These are phyloP conservation scores for Pseudotsuga menziesii DNA, from an alignment of 75 land plant species.

Conservation along the genomic window DNA sequence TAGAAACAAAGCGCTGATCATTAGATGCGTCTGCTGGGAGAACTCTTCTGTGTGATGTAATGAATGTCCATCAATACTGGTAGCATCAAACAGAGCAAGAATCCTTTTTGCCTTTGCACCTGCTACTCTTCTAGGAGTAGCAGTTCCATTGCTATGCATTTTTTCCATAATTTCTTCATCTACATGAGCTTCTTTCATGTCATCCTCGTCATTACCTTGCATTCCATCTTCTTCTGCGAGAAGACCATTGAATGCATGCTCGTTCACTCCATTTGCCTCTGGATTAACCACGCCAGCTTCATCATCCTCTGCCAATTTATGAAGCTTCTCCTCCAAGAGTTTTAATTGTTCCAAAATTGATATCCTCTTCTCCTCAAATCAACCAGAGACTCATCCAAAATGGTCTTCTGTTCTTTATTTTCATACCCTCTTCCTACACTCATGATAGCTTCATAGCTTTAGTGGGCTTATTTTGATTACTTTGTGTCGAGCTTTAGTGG, in stretches of 20 bases:
- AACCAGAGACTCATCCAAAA: slow-evolving; percentile 41
- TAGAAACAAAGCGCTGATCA: no score
- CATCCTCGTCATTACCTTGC: slow-evolving; percentile 1
- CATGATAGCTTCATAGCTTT: slow-evolving; percentile 35
- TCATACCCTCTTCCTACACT: slow-evolving; percentile 19
- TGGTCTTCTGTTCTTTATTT: background rate
- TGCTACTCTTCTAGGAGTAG: slow-evolving; percentile 16
- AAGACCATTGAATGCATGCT: no score
- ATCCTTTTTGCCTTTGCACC: slow-evolving; percentile 40
- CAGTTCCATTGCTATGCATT: slow-evolving; percentile 19
- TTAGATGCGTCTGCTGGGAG: slow-evolving; percentile 7
- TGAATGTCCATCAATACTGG: slow-evolving; percentile 25
- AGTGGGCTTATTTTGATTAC: slow-evolving; percentile 37
- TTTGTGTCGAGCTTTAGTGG: no score
- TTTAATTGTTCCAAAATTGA: slow-evolving; percentile 62
- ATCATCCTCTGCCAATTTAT: slow-evolving; percentile 34
- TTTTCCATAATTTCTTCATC: slow-evolving; percentile 28
- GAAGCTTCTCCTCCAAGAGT: slow-evolving; percentile 58
- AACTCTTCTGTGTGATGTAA: slow-evolving; percentile 9
- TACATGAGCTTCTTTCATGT: slow-evolving; percentile 18
- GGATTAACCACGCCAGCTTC: slow-evolving; percentile 2
- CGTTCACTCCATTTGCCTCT: slow-evolving; percentile 4
- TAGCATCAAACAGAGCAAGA: slow-evolving; percentile 62
- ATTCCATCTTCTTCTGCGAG: background rate
- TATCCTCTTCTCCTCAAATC: slow-evolving; percentile 60